Evolutionary conservation across 257 asterid species (phyloP), one percentile per base, ranked within the genome.

Genomic region (Penstemon davidsonii): DNA sequence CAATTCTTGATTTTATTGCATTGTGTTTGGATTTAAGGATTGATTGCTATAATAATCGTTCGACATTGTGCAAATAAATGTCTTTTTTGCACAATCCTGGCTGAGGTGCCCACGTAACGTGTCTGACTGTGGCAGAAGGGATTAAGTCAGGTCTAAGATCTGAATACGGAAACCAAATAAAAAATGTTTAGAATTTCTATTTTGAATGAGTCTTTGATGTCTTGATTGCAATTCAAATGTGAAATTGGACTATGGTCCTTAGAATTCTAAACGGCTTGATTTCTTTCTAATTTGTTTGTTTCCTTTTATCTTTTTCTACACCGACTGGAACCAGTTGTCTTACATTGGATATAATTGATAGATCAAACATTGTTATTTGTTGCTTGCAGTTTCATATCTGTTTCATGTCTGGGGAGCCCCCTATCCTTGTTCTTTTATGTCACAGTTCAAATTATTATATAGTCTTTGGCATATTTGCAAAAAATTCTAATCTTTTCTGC

Each of bases 241-340:
- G 7, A 4, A 58, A 69, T 61, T 45, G 45, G 69, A 50, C 13
- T 59, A 10, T 45, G 37, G 53, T 55, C 18, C 45, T 63, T 49
- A 37, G 41, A 68, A 58, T 72, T 43, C 45, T 60, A 58, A 58
- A 65, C 52, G 75, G 69, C 53, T 33, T 47, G 54, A 67, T 71
- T 13, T 67, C 39, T 12, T 67, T 25, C 6, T 6, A 25, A 9
- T 46, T 38, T 47, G 46, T 62, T 39, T 49, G 45, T 67, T 59
- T 33, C 57, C 55, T 55, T 13, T 62, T 49, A 46, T 40, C 50
- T 10, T 13, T 51, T 54, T 49, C 37, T 56, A 43, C 5, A 62
- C 70, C 62, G 57, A 64, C 76, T 66, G 58, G 55, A 66, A 36
- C 18, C 15, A 6, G 56, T 52, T 68, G 56, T 72, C 76, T 56